A percentile compares a stretch with the other conserved stretches of the same genome.
These are phyloP conservation scores for Skeletonema menzelii DNA, from an alignment of 108 stramenopile species.

Conservation along the genomic window DNA sequence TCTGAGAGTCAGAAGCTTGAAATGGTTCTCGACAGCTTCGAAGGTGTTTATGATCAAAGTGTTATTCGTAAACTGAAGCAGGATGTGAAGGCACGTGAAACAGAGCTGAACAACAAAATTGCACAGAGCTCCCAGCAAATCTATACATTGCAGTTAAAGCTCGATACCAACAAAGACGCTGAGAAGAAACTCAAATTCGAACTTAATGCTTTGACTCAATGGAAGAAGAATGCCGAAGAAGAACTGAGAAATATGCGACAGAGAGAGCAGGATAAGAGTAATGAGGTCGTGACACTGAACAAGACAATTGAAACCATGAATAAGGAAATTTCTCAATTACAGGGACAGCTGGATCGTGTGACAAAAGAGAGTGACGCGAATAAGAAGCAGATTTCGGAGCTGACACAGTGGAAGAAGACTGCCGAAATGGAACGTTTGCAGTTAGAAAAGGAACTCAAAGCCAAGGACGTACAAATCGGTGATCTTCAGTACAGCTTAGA, in stretches of 20 bases:
- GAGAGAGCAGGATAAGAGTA: conserved; percentile 16
- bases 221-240: conserved; percentile 28
- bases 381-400: conserved; percentile 21
- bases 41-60: conserved; percentile 26
- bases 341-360: conserved; percentile 21
- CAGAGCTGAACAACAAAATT: conserved; percentile 28
- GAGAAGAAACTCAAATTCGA: conserved; percentile 26
- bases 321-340: conserved; percentile 18
- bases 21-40: conserved; percentile 26
- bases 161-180: conserved; percentile 17
- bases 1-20: conserved; percentile 29
- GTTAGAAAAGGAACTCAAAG: conserved; percentile 13
- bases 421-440: conserved; percentile 21
- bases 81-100: conserved; percentile 23
- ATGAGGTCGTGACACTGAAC: conserved; percentile 23
- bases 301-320: conserved; percentile 11
- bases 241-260: conserved; percentile 8
- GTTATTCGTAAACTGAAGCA: conserved; percentile 20
- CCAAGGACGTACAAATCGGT: conserved; percentile 23
- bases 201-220: conserved; percentile 18
- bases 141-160: conserved; percentile 21
- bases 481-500: conserved; percentile 22
- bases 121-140: conserved; percentile 20
- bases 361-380: conserved; percentile 20
- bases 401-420: conserved; percentile 34